Percentiles rank a stretch among this genome's conserved stretches.
These are phyloP conservation scores for Tulasnella sp. DNA, from an alignment of 768 basidiomycete genomes.

Conservation along the genomic window DNA sequence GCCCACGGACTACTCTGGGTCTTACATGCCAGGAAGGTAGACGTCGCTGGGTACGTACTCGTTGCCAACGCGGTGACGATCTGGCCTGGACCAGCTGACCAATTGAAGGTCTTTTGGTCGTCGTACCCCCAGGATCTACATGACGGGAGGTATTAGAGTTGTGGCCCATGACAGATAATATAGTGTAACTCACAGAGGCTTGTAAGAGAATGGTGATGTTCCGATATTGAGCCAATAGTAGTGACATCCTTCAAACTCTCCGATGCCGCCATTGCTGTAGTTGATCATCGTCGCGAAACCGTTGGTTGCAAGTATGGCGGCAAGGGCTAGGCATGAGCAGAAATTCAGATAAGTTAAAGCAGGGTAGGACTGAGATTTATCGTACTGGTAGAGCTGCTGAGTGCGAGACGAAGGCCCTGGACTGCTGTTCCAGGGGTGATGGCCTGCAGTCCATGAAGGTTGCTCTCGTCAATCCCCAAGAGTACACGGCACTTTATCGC, in stretches of 20 bases:
- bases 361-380: neutral
- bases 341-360: neutral
- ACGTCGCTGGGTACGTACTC: neutral
- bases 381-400: constrained; percentile 7
- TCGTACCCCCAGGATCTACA: neutral
- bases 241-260: neutral
- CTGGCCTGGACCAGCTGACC: neutral
- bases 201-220: neutral
- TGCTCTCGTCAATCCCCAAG: neutral
- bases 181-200: neutral
- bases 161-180: neutral
- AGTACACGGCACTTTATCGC: neutral
- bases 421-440: constrained; percentile 1
- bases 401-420: neutral
- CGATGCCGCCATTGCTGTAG: constrained; percentile 8
- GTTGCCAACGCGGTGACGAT: neutral
- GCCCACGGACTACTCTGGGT: constrained; percentile 1
- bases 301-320: neutral
- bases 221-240: constrained; percentile 24
- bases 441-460: neutral
- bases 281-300: neutral
- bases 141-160: neutral
- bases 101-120: neutral
- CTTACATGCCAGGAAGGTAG: constrained; percentile 14
- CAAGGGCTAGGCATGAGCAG: neutral